Evolutionary conservation across 176 grass and related monocot species (phyloP).

Genomic region (Avena eriantha): DNA sequence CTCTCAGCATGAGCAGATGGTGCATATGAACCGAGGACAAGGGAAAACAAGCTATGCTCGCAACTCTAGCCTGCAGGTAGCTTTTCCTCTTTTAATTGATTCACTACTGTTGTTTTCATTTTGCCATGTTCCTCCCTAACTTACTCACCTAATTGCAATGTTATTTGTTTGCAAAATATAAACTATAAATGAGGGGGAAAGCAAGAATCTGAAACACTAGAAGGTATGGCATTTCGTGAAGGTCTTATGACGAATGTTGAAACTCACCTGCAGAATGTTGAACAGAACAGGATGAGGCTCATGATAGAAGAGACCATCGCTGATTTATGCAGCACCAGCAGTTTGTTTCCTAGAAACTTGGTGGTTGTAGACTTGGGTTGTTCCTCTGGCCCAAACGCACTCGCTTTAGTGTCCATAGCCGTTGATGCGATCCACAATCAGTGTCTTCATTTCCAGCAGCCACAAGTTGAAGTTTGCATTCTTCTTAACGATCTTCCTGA

Average conservation of each 20-base stretch:
- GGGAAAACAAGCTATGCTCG: constrained; percentile 38
- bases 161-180: not conserved
- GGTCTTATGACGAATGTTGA: not conserved
- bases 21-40: constrained; percentile 31
- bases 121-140: not conserved
- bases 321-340: not conserved
- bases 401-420: not conserved
- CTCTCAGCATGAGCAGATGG: constrained; percentile 12
- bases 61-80: constrained; percentile 35
- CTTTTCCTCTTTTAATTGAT: not conserved
- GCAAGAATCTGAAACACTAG: not conserved
- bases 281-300: constrained; percentile 18
- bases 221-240: not conserved
- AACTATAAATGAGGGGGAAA: not conserved
- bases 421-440: not conserved
- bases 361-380: constrained; percentile 29
- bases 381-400: constrained; percentile 35
- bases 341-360: not conserved
- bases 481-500: constrained; percentile 40
- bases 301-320: constrained; percentile 32
- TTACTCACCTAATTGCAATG: not conserved
- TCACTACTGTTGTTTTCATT: too few species aligned
- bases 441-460: not conserved
- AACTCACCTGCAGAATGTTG: constrained; percentile 3
- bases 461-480: not conserved